phyloP scores from a whole-genome alignment of 768 basidiomycete genomes.

The Boletus speciosus region DNA sequence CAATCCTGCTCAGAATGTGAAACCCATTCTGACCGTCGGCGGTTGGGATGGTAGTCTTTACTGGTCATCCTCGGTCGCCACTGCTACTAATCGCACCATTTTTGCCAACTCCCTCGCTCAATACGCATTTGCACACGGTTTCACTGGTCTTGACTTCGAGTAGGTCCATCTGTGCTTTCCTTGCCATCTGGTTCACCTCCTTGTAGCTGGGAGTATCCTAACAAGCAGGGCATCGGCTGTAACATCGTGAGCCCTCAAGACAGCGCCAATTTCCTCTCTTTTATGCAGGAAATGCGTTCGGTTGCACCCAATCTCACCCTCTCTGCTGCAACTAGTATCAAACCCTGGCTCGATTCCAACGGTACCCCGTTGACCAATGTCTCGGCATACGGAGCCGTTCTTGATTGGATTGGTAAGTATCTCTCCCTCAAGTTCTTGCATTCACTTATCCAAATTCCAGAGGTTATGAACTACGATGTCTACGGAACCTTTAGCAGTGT shows the following conservation, averaged over 20 bases:
- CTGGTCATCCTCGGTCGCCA: slow-evolving; percentile 59
- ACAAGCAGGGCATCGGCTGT: slow-evolving; percentile 60
- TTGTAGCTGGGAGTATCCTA: slow-evolving; percentile 86
- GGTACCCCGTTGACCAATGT: slow-evolving; percentile 61
- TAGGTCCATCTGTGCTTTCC: slow-evolving; percentile 29
- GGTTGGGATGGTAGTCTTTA: slow-evolving; percentile 65
- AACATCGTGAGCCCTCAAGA: slow-evolving; percentile 64
- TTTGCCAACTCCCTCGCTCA: slow-evolving; percentile 53
- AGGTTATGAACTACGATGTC: slow-evolving; percentile 71
- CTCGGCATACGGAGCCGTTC: slow-evolving; percentile 56
- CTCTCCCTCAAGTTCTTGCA: slow-evolving; percentile 7
- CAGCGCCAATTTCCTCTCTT: slow-evolving; percentile 72
- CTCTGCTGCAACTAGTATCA: slow-evolving; percentile 65
- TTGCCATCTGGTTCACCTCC: not conserved
- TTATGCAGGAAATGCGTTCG: slow-evolving; percentile 67
- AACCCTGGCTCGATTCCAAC: slow-evolving; percentile 59
- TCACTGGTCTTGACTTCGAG: slow-evolving; percentile 72
- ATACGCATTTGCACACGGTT: slow-evolving; percentile 45
- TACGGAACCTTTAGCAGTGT: slow-evolving; percentile 50
- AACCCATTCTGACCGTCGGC: slow-evolving; percentile 58
- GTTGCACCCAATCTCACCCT: slow-evolving; percentile 58
- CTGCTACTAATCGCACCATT: slow-evolving; percentile 49
- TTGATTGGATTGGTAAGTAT: slow-evolving; percentile 65
- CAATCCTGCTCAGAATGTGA: slow-evolving; percentile 41
- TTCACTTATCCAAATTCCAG: slow-evolving; percentile 36